Percentiles rank a stretch among this genome's conserved stretches.
Conservation (phyloP, 805 yeast genomes). For the Nakazawaea populi region DNA sequence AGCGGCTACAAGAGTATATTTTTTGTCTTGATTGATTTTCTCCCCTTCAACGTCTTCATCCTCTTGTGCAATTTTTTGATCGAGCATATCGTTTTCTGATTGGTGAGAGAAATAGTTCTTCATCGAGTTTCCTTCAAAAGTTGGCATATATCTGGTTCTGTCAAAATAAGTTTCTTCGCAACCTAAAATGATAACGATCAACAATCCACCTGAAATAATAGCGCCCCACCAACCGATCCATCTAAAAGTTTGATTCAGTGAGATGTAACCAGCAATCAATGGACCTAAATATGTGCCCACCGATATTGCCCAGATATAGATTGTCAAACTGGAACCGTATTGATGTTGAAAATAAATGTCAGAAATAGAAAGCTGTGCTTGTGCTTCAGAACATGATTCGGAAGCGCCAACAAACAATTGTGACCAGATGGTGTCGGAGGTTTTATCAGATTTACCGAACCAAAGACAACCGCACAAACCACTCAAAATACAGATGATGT, state of each 20-base stretch:
- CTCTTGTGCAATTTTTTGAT: not conserved
- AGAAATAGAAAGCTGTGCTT: constrained; percentile 59
- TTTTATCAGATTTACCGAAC: constrained; percentile 53
- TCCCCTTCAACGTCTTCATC: not conserved
- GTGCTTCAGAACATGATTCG: constrained; percentile 74
- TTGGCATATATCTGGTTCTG: constrained; percentile 33
- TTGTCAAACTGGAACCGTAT: constrained; percentile 63
- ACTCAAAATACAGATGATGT: constrained; percentile 50
- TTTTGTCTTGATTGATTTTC: not conserved
- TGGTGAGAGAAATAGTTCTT: constrained; percentile 6
- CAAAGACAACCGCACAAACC: constrained; percentile 66
- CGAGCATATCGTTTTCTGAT: not conserved
- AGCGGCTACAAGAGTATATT: not conserved
- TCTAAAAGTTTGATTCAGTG: constrained; percentile 45
- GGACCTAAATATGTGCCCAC: constrained; percentile 80
- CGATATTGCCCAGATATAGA: constrained; percentile 69
- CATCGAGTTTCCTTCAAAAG: constrained; percentile 8
- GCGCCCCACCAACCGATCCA: constrained; percentile 75
- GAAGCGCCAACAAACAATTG: constrained; percentile 76
- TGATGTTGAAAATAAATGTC: constrained; percentile 79
- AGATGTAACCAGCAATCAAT: constrained; percentile 68
- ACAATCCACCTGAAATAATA: constrained; percentile 56
- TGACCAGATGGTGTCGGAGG: constrained; percentile 67
- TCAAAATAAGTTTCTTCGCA: constrained; percentile 72
- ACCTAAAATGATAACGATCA: constrained; percentile 48